A percentile compares a stretch with the other conserved stretches of the same genome.
These are phyloP conservation scores for Inga oerstediana DNA, from an alignment of 306 rosid species.

Conservation along the genomic window DNA sequence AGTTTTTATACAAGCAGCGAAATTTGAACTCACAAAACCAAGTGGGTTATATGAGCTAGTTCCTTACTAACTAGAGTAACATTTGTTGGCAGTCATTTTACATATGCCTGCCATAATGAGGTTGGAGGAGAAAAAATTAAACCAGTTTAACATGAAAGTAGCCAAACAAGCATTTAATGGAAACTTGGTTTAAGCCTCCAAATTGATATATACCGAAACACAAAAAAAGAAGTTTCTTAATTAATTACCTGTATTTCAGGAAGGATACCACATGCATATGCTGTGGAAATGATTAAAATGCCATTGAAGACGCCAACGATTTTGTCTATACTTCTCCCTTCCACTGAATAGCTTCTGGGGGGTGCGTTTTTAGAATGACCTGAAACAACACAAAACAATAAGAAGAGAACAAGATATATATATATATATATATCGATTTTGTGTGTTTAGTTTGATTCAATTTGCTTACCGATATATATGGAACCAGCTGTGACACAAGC, in stretches of 20 bases:
- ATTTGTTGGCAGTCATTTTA: neutral
- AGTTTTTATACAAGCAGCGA: too few relatives aligned
- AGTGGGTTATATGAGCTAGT: too few relatives aligned
- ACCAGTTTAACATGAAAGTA: too few relatives aligned
- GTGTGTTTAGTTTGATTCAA: neutral
- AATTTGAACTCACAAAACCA: too few relatives aligned
- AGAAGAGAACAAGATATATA: neutral
- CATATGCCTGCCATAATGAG: neutral
- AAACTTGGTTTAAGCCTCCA: neutral
- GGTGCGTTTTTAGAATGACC: conserved; percentile 69
- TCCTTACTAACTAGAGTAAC: too few relatives aligned
- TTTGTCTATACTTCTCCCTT: conserved; percentile 40
- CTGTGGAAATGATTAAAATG: conserved; percentile 68
- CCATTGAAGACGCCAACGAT: conserved; percentile 64
- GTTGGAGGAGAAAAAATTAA: neutral
- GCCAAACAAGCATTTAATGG: neutral
- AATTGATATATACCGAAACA: neutral
- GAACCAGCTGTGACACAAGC: conserved; percentile 58
- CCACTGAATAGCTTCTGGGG: conserved; percentile 46
- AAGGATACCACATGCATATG: conserved; percentile 78
- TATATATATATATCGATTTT: neutral
- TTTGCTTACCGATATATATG: conserved; percentile 60
- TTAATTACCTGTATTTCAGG: conserved; percentile 76
- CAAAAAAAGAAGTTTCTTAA: too few relatives aligned
- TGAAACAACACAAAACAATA: conserved; percentile 1